phyloP scores from a whole-genome alignment of 1,139 yeast species.

The Geotrichum restrictum region DNA sequence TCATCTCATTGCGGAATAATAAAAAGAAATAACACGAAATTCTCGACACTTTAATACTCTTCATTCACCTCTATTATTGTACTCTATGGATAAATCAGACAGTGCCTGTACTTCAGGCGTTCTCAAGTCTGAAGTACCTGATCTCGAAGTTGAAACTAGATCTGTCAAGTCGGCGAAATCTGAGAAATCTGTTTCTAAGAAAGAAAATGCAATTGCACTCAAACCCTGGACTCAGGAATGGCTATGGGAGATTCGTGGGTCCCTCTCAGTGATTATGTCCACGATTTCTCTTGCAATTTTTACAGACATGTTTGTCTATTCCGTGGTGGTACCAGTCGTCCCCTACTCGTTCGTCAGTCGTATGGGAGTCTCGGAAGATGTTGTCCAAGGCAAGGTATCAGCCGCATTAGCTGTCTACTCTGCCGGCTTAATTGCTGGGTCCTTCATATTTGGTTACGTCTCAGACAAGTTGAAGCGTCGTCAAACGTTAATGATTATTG shows the following conservation, averaged over 20 bases:
- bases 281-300: slow-evolving; percentile 37
- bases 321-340: slow-evolving; percentile 38
- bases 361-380: slow-evolving; percentile 31
- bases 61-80: no score
- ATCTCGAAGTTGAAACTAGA: no score
- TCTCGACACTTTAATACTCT: no score
- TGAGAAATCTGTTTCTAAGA: no score
- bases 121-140: no score
- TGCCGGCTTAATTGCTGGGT: slow-evolving; percentile 36
- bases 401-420: slow-evolving; percentile 37
- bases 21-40: no score
- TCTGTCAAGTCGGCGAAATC: no score
- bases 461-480: slow-evolving; percentile 34
- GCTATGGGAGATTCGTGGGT: slow-evolving; percentile 33
- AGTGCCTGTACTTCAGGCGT: no score
- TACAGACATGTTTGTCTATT: slow-evolving; percentile 37
- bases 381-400: slow-evolving; percentile 35
- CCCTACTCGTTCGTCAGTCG: slow-evolving; percentile 36
- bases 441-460: slow-evolving; percentile 35
- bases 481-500: slow-evolving; percentile 34
- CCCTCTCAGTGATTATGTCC: slow-evolving; percentile 30
- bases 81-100: no score
- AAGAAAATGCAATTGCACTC: not conserved
- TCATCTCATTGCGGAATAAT: no score
- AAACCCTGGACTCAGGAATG: slow-evolving; percentile 13